Base-by-base conservation (phyloP, 192 early-diverging fungal species). In the Geosiphon pyriformis region DNA sequence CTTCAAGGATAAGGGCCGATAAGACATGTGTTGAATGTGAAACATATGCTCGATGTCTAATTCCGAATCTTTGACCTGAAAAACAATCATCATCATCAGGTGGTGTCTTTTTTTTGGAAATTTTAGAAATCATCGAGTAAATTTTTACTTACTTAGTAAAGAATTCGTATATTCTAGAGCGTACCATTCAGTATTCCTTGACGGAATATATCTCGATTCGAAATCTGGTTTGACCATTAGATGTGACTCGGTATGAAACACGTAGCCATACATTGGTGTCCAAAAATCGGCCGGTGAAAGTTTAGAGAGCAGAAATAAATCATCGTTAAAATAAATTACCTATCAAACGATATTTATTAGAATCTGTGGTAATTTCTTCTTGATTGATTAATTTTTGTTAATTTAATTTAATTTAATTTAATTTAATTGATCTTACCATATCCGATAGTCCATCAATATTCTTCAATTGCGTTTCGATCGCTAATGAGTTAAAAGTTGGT, bases 271-370 rank as follows among this genome's bases (percentile, higher is more conserved):
- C 35, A 74, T 32, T 15, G 76, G 76, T 17, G 72, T 74, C 69
- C 69, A 74, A 23, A 77, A 53, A 33, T 74, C 72, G 3, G 73
- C 47, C 11, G 61, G 53, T 0, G 15, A 8, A 31, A 34, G 71
- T 26, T 27, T 6, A 1, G 20, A 22, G 6, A 69, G 72, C 4
- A 77, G 30, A 51, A 77, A 77, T 29, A 74, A 52, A 61, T 77
- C 76, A 29, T 77, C 76, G 37, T 77, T 77, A 33, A 77, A 35
- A 48, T 77, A 77, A n/a, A 77, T 22, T 46, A 74, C 68, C 70
- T 74, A 61, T 51, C 20, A 2, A n/a, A n/a, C n/a, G n/a, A n/a
- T n/a, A n/a, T n/a, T n/a, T n/a, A n/a, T n/a, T n/a, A n/a, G n/a
- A 31, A 7, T 6, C 2, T 4, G 10, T 26, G 30, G 26, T 59